Base-by-base conservation (phyloP, 805 yeast genomes). In the Barnettozyma salicaria region DNA sequence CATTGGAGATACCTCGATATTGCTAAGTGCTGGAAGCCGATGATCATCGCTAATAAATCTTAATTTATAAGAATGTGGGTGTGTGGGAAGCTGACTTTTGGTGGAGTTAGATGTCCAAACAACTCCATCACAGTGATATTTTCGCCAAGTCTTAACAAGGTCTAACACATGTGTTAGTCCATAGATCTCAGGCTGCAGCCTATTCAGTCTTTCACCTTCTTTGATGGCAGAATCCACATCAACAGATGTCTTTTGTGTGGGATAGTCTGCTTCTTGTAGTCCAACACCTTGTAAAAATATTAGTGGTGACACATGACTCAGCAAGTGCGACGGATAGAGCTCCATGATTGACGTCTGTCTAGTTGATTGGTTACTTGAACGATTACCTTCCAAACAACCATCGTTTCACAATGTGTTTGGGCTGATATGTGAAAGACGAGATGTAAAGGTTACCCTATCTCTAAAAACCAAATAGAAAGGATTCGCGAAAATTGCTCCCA, bases 231-330 rank as follows among this genome's bases (percentile, higher is more conserved):
- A 17, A 7, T 7, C 22, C 6, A 26, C 16, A 10, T 17, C 11
- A 6, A 31, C 28, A 13, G 21, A 27, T 7, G 11, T 11, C 11
- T 4, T 28, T 22, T 20, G 37, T 13, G 7, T 33, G 27, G 47
- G 39, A 16, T 42, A 37, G 6, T 36, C 44, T 23, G 19, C 33
- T 13, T 6, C 19, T 11, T 8, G 21, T 2, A 21, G 27, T 2
- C 66, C 68, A 5, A 68, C 42, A 2, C 74, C 74, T 40, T 69
- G 74, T 3, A 69, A 42, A 1, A 61, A 49, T 17, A 69, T 62
- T 35, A 69, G 43, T 0, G 74, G 74, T 0, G 65, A 54, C 31
- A 59, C 47, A 19, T 65, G 54, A 1, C 57, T 36, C 1, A 64
- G 53, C 25, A 58, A 44, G 28, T 61, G 64, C 1, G 44, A 29